Base-by-base conservation (phyloP, 805 yeast species). In the Nakazawaea ishiwadae region DNA sequence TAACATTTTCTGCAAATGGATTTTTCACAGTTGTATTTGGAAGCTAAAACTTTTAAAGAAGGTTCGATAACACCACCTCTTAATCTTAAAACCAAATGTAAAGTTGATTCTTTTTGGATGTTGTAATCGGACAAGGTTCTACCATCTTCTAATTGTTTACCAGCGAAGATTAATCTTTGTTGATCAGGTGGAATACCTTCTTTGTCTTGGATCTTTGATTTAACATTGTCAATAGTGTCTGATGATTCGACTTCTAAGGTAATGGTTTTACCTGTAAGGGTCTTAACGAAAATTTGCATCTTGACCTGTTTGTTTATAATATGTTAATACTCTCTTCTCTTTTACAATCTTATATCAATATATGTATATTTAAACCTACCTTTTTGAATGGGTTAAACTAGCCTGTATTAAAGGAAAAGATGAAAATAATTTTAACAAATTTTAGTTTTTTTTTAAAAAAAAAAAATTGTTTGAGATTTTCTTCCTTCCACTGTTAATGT, bases 11-110 rank as follows among this genome's bases (percentile, higher is more conserved):
- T 95, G 84, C 99, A 93, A 72, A 93, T 91, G 57, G 96, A 72
- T 79, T 93, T 93, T 58, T 93, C 99, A 82, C 98, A 93, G 95
- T 93, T 93, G 91, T 85, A 93, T 79, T 93, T 93, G 69, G 97
- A 87, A 73, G 99, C 99, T 67, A 93, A 82, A 63, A 91, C 96
- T 80, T 91, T 93, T 66, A 93, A 84, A 65, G 97, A 89, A 79
- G 99, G 99, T 81, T 93, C 99, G 72, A 93, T 93, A 77, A 93
- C 89, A 61, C 79, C 79, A 71, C 82, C 82, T 75, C 82, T 76
- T 65, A 76, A 71, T 75, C 82, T 75, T 50, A 76, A 68, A 33
- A 76, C 82, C 68, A 76, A 75, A 67, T 76, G 82, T 33, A 75
- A 58, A 47, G 68, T 63, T 45, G 96, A 86, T 71, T 88, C 96